A percentile compares a stretch with the other conserved stretches of the same genome.
These are phyloP conservation scores for Phytophthora quininea DNA, from an alignment of 352 stramenopile genomes.

Conservation along the genomic window DNA sequence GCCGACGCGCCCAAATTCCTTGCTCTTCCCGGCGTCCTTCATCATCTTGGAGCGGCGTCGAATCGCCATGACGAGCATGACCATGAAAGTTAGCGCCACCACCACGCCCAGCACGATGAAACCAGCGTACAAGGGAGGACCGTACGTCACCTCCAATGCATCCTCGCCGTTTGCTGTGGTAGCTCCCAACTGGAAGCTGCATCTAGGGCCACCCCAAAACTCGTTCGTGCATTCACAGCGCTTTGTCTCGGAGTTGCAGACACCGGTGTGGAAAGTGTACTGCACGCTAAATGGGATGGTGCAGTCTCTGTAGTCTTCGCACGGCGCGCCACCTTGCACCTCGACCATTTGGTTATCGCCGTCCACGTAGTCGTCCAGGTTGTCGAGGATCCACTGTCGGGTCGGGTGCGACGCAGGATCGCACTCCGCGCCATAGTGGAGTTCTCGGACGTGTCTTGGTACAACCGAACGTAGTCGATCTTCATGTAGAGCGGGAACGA, in stretches of 20 bases:
- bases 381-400: slow-evolving; percentile 72
- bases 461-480: slow-evolving; percentile 87
- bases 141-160: slow-evolving; percentile 32
- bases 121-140: slow-evolving; percentile 33
- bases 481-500: slow-evolving; percentile 86
- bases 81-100: slow-evolving; percentile 43
- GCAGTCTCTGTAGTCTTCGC: slow-evolving; percentile 60
- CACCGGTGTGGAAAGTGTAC: slow-evolving; percentile 57
- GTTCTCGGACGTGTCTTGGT: slow-evolving; percentile 52
- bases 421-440: slow-evolving; percentile 65
- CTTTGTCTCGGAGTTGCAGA: slow-evolving; percentile 45
- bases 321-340: slow-evolving; percentile 62
- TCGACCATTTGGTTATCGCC: slow-evolving; percentile 55
- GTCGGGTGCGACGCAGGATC: slow-evolving; percentile 69
- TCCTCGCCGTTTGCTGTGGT: slow-evolving; percentile 39
- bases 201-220: slow-evolving; percentile 71
- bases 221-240: slow-evolving; percentile 62
- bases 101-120: slow-evolving; percentile 31
- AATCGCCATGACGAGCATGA: slow-evolving; percentile 49
- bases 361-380: slow-evolving; percentile 66
- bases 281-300: slow-evolving; percentile 51
- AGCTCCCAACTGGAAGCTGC: slow-evolving; percentile 53
- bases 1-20: slow-evolving; percentile 26
- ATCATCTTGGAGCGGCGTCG: slow-evolving; percentile 38
- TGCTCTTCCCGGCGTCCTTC: slow-evolving; percentile 44